phyloP scores from a whole-genome alignment of 495 filamentous ascomycete species.

The Penicillium mononematosum region DNA sequence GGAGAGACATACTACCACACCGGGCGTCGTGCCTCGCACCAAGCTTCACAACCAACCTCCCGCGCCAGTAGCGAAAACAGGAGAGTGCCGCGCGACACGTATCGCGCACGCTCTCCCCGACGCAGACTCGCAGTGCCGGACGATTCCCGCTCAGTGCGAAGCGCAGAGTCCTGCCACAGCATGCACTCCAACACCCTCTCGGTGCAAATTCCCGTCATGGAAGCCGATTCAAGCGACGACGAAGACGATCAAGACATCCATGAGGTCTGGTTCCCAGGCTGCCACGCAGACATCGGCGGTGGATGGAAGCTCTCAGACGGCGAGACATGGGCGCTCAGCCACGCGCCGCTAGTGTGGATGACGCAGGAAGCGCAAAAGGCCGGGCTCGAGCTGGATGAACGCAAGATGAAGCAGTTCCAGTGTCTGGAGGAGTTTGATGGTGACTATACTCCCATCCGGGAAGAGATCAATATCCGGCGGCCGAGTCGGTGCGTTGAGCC shows the following conservation, averaged over 20 bases:
- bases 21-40: conserved; percentile 21
- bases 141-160: conserved; percentile 35
- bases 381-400: conserved; percentile 66
- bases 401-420: conserved; percentile 66
- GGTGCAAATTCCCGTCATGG: conserved; percentile 41
- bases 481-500: conserved; percentile 24
- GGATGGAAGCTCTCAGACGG: conserved; percentile 67
- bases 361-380: conserved; percentile 73
- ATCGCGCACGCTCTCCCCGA: conserved; percentile 42
- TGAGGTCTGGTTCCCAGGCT: conserved; percentile 82
- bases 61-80: conserved; percentile 20
- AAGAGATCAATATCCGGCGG: conserved; percentile 38
- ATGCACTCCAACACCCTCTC: conserved; percentile 39
- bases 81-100: conserved; percentile 27
- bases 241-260: conserved; percentile 71
- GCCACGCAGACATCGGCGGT: conserved; percentile 81
- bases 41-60: conserved; percentile 8
- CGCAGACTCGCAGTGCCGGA: conserved; percentile 38
- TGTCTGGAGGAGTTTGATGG: conserved; percentile 54
- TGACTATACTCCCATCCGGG: conserved; percentile 44
- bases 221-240: conserved; percentile 58
- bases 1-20: conserved; percentile 40
- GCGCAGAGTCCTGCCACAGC: conserved; percentile 21
- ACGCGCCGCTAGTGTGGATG: conserved; percentile 82
- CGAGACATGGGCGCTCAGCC: conserved; percentile 61